Conservation (phyloP, 2,329 filamentous ascomycete genomes). For the Ophiostoma montium region DNA sequence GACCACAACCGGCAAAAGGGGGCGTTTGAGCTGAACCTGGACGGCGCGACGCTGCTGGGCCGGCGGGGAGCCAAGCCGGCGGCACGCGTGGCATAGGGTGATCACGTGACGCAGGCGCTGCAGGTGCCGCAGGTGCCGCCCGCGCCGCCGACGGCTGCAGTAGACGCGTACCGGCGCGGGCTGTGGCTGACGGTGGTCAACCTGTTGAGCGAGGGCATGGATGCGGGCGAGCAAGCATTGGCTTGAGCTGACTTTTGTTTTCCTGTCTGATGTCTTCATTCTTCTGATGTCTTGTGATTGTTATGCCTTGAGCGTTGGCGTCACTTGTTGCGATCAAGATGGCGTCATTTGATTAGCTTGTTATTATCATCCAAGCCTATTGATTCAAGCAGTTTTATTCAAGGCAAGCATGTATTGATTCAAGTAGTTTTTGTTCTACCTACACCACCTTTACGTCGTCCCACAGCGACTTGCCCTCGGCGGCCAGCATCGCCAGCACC, state of each 20-base stretch:
- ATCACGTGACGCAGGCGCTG: neutral
- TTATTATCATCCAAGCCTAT: too few relatives aligned
- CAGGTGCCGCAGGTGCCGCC: neutral
- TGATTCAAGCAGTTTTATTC: too few relatives aligned
- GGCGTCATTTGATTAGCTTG: too few relatives aligned
- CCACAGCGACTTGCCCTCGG: neutral
- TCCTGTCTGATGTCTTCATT: too few relatives aligned
- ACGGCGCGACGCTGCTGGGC: slow-evolving; percentile 79
- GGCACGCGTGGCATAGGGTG: slow-evolving; percentile 25
- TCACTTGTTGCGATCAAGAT: too few relatives aligned
- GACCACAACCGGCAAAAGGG: slow-evolving; percentile 57
- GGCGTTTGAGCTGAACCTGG: slow-evolving; percentile 81
- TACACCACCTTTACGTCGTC: neutral
- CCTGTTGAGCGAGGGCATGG: neutral
- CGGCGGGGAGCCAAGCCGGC: slow-evolving; percentile 45
- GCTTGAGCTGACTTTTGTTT: too few relatives aligned
- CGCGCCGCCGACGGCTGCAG: too few relatives aligned
- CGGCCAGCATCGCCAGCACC: neutral
- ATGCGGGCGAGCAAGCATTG: neutral
- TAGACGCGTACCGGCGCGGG: neutral
- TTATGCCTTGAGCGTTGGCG: too few relatives aligned
- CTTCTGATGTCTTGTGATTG: too few relatives aligned
- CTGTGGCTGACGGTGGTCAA: neutral
- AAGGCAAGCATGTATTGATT: too few relatives aligned
- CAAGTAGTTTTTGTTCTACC: too few relatives aligned